Evolutionary conservation across 257 asterid genomes (phyloP), one percentile per base, ranked within the genome.

Genomic region (Primulina eburnea): DNA sequence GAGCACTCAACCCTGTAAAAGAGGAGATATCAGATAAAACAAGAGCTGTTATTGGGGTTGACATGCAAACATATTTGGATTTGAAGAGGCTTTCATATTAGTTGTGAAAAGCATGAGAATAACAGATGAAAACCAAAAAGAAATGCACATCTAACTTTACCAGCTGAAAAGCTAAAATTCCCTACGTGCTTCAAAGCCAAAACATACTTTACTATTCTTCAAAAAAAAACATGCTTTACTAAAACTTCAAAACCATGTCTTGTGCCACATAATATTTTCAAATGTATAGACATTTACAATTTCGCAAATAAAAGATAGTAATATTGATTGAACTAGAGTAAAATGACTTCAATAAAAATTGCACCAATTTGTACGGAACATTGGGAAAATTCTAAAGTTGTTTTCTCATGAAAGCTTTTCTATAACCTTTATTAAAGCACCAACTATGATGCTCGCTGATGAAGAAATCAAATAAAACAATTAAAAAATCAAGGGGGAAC

Each of bases 121-220:
- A 35, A 20, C 5, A 37, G 18, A 35, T 8, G 68, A 63, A 33
- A 63, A 14, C 10, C 11, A 60, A 61, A 30, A n/a, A 17, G 24
- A 14, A 8, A 16, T 30, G 43, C 17, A 30, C 33, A 30, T 60
- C 8, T n/a, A 12, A 34, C 40, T 61, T 30, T 30, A 30, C 65
- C 43, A 61, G 65, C 65, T 16, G 65, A 26, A 61, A 61, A 8
- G n/a, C 65, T 61, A 20, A 26, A 35, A 35, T 68, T 52, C 63
- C 64, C 56, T 62, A 65, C 26, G 68, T 61, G 68, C 62, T 73
- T 62, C 35, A 65, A 28, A 65, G 57, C 35, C 34, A 70, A 35
- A 43, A 43, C n/a, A 43, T 43, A 43, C n/a, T 43, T 12, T 43
- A 43, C 47, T 10, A 38, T 28, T 28, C 62, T 73, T 62, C 35